Percentiles rank a stretch among this genome's conserved stretches.
phyloP scores from a whole-genome alignment of 371 early-diverging fungal genomes.

The Lichtheimia corymbifera region DNA sequence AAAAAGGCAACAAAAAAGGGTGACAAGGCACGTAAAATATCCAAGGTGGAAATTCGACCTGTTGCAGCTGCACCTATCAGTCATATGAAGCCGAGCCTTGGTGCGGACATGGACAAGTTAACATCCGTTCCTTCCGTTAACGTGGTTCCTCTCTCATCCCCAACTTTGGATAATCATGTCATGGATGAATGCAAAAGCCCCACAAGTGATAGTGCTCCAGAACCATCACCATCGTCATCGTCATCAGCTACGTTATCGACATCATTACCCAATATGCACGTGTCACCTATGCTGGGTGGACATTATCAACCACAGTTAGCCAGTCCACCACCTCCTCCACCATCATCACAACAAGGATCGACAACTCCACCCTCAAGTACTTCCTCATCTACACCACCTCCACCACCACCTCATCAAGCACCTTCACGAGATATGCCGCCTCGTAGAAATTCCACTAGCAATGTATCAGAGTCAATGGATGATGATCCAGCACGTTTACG shows the following conservation, averaged over 20 bases:
- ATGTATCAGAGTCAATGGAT: slow-evolving; percentile 26
- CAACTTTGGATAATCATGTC: background rate
- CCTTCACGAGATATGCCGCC: slow-evolving; percentile 2
- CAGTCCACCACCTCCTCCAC: background rate
- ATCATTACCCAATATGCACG: slow-evolving; percentile 1
- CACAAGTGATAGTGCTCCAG: background rate
- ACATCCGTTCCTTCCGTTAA: slow-evolving; percentile 2
- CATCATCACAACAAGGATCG: slow-evolving; percentile 4
- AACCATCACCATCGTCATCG: background rate
- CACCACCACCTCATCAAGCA: slow-evolving; percentile 18
- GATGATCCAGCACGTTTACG: slow-evolving; percentile 17
- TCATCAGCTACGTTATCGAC: background rate
- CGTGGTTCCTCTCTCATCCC: background rate
- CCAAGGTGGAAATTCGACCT: slow-evolving; percentile 37
- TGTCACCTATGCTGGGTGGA: background rate
- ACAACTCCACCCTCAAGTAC: slow-evolving; percentile 7
- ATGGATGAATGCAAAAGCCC: background rate
- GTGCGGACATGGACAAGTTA: slow-evolving; percentile 11
- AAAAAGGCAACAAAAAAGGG: slow-evolving; percentile 1
- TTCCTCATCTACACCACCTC: slow-evolving; percentile 12
- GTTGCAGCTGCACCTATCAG: slow-evolving; percentile 24
- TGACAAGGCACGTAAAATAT: slow-evolving; percentile 31
- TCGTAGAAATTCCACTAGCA: slow-evolving; percentile 27
- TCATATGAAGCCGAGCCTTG: background rate
- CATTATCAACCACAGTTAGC: background rate